These are phyloP conservation scores for Boletus subcaerulescens DNA, from an alignment of 768 basidiomycete genomes.

Conservation along the genomic window DNA sequence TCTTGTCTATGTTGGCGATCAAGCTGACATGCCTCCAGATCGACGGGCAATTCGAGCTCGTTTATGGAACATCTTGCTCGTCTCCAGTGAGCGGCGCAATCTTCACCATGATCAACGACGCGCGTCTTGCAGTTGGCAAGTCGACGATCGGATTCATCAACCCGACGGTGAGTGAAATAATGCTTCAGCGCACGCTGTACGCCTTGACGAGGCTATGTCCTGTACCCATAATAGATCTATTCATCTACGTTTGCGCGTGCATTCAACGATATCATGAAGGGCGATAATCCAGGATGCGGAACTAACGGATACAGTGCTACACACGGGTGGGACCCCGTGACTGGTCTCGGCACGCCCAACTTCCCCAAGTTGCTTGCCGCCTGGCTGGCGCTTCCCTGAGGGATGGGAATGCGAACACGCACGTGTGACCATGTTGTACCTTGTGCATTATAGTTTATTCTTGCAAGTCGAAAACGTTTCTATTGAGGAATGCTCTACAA, in stretches of 20 bases:
- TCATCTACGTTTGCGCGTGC: constrained; percentile 1
- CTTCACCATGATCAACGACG: constrained; percentile 40
- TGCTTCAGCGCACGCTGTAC: not conserved
- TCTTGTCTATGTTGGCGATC: no score
- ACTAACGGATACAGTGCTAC: constrained; percentile 35
- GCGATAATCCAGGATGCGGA: constrained; percentile 44
- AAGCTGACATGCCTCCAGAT: not conserved
- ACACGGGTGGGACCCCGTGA: constrained; percentile 43
- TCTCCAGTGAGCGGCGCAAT: constrained; percentile 33
- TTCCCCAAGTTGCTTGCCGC: constrained; percentile 34
- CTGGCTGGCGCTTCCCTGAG: constrained; percentile 39
- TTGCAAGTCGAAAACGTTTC: no score
- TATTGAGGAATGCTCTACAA: no score
- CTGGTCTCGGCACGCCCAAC: constrained; percentile 44
- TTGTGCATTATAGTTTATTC: no score
- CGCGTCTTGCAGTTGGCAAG: constrained; percentile 32
- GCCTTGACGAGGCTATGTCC: not conserved
- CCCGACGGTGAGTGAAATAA: not conserved
- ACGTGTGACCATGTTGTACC: not conserved
- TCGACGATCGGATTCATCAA: constrained; percentile 22
- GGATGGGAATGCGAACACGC: not conserved
- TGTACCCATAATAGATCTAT: not conserved
- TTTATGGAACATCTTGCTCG: constrained; percentile 34
- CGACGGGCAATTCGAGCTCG: constrained; percentile 24
- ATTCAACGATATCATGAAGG: constrained; percentile 44